These are phyloP conservation scores for Usnea hakonensis DNA, from an alignment of 495 filamentous ascomycete species.

Conservation along the genomic window DNA sequence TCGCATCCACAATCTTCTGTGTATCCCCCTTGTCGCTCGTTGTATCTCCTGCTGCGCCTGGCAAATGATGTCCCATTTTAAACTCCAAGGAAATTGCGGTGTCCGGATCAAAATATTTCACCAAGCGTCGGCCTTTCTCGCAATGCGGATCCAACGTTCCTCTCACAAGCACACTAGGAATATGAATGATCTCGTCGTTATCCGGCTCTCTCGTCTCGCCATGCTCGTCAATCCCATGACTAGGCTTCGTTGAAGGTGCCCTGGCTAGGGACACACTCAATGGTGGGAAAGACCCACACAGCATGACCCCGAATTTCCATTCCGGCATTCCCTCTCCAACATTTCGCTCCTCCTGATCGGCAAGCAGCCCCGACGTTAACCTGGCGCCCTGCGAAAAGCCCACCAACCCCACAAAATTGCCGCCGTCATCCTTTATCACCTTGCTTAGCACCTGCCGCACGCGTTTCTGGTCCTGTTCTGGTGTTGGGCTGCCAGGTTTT, in stretches of 20 bases:
- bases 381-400: slow-evolving; percentile 30
- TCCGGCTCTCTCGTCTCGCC: slow-evolving; percentile 14
- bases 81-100: slow-evolving; percentile 23
- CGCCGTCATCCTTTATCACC: slow-evolving; percentile 11
- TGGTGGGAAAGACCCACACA: slow-evolving; percentile 21
- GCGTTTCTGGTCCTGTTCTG: slow-evolving; percentile 8
- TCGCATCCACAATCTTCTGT: slow-evolving; percentile 24
- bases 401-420: slow-evolving; percentile 27
- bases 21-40: slow-evolving; percentile 16
- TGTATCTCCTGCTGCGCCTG: slow-evolving; percentile 24
- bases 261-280: slow-evolving; percentile 12
- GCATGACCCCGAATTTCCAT: slow-evolving; percentile 21
- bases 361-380: slow-evolving; percentile 26
- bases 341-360: slow-evolving; percentile 16
- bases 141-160: slow-evolving; percentile 27
- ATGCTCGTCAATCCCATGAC: slow-evolving; percentile 16
- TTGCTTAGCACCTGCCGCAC: slow-evolving; percentile 4
- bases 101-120: slow-evolving; percentile 23
- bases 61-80: slow-evolving; percentile 28
- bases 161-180: slow-evolving; percentile 29
- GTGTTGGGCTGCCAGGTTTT: not conserved
- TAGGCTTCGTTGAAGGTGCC: not conserved
- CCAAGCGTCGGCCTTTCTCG: slow-evolving; percentile 24
- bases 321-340: slow-evolving; percentile 10
- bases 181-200: slow-evolving; percentile 16